Conservation (phyloP, 139 green algal genomes). For the Chlorella sorokiniana region DNA sequence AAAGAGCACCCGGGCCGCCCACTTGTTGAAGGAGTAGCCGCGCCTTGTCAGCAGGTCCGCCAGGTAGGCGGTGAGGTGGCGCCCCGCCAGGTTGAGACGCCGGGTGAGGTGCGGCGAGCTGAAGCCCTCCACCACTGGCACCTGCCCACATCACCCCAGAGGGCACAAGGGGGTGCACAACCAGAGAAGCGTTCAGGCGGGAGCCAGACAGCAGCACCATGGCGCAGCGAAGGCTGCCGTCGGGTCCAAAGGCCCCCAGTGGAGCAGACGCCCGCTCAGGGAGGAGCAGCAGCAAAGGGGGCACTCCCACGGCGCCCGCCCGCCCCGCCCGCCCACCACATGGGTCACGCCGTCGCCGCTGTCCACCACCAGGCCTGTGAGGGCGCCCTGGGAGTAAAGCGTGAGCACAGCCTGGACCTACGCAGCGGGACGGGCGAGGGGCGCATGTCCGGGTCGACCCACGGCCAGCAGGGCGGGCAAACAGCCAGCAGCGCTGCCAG, state of each 20-base stretch:
- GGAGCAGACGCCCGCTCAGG: background rate
- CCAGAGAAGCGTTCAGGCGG: no score
- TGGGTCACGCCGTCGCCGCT: constrained; percentile 80
- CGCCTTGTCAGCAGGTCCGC: constrained; percentile 75
- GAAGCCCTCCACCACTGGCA: constrained; percentile 83
- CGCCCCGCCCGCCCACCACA: constrained; percentile 54
- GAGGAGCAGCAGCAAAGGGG: background rate
- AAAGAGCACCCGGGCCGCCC: no score
- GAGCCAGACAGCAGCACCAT: no score
- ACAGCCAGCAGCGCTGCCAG: no score
- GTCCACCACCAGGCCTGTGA: constrained; percentile 86
- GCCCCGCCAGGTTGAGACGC: constrained; percentile 78
- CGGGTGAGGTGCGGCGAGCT: constrained; percentile 75
- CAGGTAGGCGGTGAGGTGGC: constrained; percentile 72
- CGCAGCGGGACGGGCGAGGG: constrained; percentile 58
- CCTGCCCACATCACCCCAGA: constrained; percentile 29
- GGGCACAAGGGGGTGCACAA: no score
- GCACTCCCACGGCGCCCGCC: no score
- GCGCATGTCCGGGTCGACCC: constrained; percentile 72
- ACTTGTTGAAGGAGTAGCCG: constrained; percentile 73
- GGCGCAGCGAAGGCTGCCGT: background rate
- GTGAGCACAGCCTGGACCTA: constrained; percentile 88
- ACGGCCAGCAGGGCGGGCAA: no score
- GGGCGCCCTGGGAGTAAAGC: constrained; percentile 77
- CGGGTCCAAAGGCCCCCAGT: no score